Base-by-base conservation (phyloP, 805 yeast genomes). In the Ogataea parapolymorpha region DNA sequence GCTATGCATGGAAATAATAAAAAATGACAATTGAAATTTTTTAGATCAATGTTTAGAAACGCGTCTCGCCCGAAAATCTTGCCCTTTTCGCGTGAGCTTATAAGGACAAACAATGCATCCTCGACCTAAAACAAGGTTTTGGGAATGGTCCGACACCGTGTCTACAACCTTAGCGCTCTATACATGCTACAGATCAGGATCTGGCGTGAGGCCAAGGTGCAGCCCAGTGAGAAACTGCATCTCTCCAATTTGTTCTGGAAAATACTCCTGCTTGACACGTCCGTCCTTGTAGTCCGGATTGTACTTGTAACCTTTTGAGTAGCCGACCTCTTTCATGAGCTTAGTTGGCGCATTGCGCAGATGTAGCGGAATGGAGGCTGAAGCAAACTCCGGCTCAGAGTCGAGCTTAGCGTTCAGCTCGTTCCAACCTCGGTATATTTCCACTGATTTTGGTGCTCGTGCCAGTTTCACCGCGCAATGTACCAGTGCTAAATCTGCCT, bases 401-500 rank as follows among this genome's bases (percentile, higher is more conserved):
- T 67, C 68, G 23, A 90, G 57, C 46, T 77, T 67, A 1, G 70
- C 56, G 45, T 80, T 85, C n/a, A 90, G 78, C 23, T 70, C 63
- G 9, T 80, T 73, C 74, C 89, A 81, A 0, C 90, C 95, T 43
- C 89, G 68, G 56, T 93, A 93, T 0, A 93, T 79, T 54, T 82
- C 83, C 5, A 93, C 89, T 8, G 95, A 84, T 61, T 93, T 93
- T 0, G 80, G 79, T 0, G 97, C 95, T 39, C 78, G 65, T 0
- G 97, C 95, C 17, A 93, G 67, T 51, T 90, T 85, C n/a, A 85
- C 88, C 1, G 95, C 90, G 62, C 96, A 89, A 53, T 93, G 98
- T 0, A 89, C 98, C 31, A 93, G 64, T 6, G 88, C 80, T 17
- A 86, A 71, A 58, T 90, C 95, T 2, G 93, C 91, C 56, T 93